phyloP scores from a whole-genome alignment of 2,329 filamentous ascomycete genomes.

The Rhytidhysteron rufulum region DNA sequence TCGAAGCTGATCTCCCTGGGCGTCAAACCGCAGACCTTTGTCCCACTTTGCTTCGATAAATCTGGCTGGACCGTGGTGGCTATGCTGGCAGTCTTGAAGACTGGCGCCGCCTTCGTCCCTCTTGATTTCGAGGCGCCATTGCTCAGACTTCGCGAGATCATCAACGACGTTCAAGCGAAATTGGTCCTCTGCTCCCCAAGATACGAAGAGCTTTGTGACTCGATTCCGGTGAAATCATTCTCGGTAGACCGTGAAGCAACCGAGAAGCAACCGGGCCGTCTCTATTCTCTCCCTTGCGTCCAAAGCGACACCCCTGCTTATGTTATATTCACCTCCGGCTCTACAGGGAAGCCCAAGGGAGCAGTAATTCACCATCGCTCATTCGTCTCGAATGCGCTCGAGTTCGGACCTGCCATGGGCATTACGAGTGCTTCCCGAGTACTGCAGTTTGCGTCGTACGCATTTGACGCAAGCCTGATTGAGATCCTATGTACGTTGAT shows the following conservation, averaged over 20 bases:
- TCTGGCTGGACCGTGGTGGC: conserved; percentile 29
- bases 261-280: conserved; percentile 31
- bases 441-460: conserved; percentile 1
- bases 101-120: conserved; percentile 32
- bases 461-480: conserved; percentile 51
- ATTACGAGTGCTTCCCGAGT: conserved; percentile 46
- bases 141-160: conserved; percentile 34
- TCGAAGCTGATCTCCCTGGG: conserved; percentile 18
- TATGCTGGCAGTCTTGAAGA: conserved; percentile 35
- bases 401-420: conserved; percentile 26
- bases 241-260: conserved; percentile 37
- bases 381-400: conserved; percentile 46
- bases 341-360: conserved; percentile 56
- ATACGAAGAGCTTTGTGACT: conserved; percentile 6
- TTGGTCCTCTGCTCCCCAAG: conserved; percentile 9
- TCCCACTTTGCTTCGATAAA: conserved; percentile 36
- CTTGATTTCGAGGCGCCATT: conserved; percentile 36
- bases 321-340: conserved; percentile 58
- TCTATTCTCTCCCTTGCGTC: conserved; percentile 27
- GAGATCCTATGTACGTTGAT: conserved; percentile 55
- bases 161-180: conserved; percentile 18
- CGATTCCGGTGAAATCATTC: conserved; percentile 20
- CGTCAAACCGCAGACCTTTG: conserved; percentile 20
- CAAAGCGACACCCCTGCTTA: conserved; percentile 53
- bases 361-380: conserved; percentile 60